Percentiles rank a stretch among this genome's conserved stretches.
These are phyloP conservation scores for Quercus robur DNA, from an alignment of 306 rosid genomes.

Conservation along the genomic window DNA sequence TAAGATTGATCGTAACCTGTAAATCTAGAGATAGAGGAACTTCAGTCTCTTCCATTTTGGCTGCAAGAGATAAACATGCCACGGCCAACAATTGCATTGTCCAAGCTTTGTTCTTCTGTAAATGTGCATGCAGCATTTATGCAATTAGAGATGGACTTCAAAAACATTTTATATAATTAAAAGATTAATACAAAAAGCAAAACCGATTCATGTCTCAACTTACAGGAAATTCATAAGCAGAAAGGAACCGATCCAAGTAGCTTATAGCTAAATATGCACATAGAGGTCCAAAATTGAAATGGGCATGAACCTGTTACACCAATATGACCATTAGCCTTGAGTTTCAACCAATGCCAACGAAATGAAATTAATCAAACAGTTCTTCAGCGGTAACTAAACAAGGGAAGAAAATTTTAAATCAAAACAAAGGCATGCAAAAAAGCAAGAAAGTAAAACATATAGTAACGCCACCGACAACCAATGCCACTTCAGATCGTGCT, in stretches of 20 bases:
- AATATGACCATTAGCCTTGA: not conserved
- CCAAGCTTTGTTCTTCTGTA: constrained; percentile 79
- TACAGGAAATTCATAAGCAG: constrained; percentile 85
- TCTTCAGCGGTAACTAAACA: not conserved
- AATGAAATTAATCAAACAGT: constrained; percentile 1
- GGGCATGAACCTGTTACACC: constrained; percentile 60
- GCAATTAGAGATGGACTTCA: constrained; percentile 8
- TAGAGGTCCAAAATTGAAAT: constrained; percentile 84
- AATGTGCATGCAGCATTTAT: constrained; percentile 6
- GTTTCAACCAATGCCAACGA: constrained; percentile 15
- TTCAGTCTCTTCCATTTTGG: constrained; percentile 84
- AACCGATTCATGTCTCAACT: constrained; percentile 30
- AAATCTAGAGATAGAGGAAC: constrained; percentile 72
- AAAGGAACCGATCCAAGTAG: constrained; percentile 93
- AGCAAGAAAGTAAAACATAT: not conserved
- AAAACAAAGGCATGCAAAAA: not conserved
- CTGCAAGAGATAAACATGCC: constrained; percentile 85
- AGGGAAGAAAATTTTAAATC: not conserved
- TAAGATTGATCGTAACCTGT: constrained; percentile 48
- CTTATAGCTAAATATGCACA: constrained; percentile 70
- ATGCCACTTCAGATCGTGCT: not conserved
- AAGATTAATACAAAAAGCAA: not conserved
- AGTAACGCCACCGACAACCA: not conserved
- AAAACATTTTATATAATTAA: not conserved
- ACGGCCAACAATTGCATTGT: constrained; percentile 90